Evolutionary conservation across 2,329 filamentous ascomycete species (phyloP).

Genomic region (Mariannaea sp.): DNA sequence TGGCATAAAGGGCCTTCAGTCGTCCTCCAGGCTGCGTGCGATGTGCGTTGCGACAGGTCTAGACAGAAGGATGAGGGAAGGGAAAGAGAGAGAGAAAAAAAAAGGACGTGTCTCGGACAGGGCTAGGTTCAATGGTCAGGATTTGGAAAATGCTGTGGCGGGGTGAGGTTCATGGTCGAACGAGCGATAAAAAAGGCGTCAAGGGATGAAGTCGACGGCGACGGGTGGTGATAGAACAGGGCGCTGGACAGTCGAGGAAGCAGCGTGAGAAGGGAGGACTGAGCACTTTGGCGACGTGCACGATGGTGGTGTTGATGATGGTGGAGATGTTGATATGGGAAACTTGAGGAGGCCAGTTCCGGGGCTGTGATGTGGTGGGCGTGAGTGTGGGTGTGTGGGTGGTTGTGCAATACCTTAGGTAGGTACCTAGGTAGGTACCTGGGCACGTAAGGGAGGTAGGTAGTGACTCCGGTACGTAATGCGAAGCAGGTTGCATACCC

Average conservation of each 20-base stretch:
- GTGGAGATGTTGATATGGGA: conserved; percentile 17
- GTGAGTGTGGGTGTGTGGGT: background rate
- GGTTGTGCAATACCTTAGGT: background rate
- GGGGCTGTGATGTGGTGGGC: conserved; percentile 10
- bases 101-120: conserved; percentile 19
- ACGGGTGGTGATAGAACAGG: conserved; percentile 13
- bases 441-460: too few species aligned
- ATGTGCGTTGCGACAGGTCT: conserved; percentile 14
- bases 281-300: conserved; percentile 7
- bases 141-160: conserved; percentile 32
- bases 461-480: too few species aligned
- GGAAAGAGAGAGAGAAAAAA: conserved; percentile 10
- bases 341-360: conserved; percentile 2
- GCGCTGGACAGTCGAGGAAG: background rate
- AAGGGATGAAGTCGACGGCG: conserved; percentile 16
- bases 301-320: conserved; percentile 11
- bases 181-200: conserved; percentile 26
- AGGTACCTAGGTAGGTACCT: too few species aligned
- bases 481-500: too few species aligned
- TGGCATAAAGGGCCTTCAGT: conserved; percentile 2
- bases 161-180: conserved; percentile 37
- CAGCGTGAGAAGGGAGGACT: background rate
- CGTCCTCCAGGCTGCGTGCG: background rate
- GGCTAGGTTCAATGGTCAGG: conserved; percentile 30
- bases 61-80: conserved; percentile 6